Evolutionary conservation across 495 filamentous ascomycete species (phyloP), one percentile per base, ranked within the genome.

Genomic region (Talaromyces liani): DNA sequence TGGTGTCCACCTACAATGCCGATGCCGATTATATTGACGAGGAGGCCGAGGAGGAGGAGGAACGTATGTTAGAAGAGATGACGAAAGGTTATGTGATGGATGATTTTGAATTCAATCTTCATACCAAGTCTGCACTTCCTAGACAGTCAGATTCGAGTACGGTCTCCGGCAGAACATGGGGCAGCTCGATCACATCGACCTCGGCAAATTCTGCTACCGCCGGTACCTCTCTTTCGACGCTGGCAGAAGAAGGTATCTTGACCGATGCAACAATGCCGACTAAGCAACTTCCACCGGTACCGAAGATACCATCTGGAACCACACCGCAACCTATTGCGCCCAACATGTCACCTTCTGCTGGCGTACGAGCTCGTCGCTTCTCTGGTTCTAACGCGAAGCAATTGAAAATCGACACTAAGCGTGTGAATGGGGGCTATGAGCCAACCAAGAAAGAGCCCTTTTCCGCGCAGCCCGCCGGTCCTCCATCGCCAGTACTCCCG

Each of bases 21-120:
- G 73, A 77, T 29, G 72, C 73, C 10, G 78, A 78, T 56, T 80
- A 83, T 64, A 81, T 84, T 60, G 87, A 88, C 58, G 88, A 91
- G 47, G 90, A 93, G 63, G 88, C 87, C n/a, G 91, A 93, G 61
- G 91, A 96, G 66, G 91, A 96, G 66, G 94, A 96, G 71, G 92
- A 98, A 70, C 84, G 92, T 41, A 80, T 97, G 64, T 74, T 98
- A 41, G 94, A 98, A 66, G 92, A 97, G 71, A 93, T 97, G 86
- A 94, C 91, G 1, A 85, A 82, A 65, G 91, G 89, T 57, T 95
- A 93, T 69, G 82, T 89, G 33, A 88, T 96, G 78, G 91, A 94
- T 63, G 91, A 93, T 61, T 93, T 95, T 69, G 83, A 92, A 62
- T 90, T 96, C 72, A 89, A 86, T 56, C 69, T 86, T 18, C 86